Percentiles rank a stretch among this genome's conserved stretches.
Evolutionary conservation across 192 early-diverging fungal species (phyloP).

Genomic region (Umbelopsis isabellina): DNA sequence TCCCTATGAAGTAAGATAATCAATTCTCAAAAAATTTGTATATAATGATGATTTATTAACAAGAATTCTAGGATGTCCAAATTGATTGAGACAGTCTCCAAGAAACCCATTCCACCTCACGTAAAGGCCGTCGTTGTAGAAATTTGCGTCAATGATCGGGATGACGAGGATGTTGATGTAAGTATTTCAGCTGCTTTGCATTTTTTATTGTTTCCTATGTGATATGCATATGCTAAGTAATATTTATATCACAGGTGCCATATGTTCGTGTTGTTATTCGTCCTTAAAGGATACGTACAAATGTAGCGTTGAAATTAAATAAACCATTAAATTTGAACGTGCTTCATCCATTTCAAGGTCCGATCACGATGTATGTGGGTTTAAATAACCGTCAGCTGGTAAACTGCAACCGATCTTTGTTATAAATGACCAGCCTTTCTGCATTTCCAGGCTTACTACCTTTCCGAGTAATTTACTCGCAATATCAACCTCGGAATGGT

Average conservation of each 20-base stretch:
- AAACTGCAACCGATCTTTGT: neutral
- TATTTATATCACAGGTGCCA: slow-evolving; percentile 37
- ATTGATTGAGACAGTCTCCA: slow-evolving; percentile 77
- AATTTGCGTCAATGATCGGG: slow-evolving; percentile 84
- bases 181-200: neutral
- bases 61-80: slow-evolving; percentile 65
- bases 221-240: no score
- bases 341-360: no score
- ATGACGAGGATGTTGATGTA: slow-evolving; percentile 90
- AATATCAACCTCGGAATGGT: neutral
- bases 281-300: slow-evolving; percentile 22
- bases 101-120: slow-evolving; percentile 86
- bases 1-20: slow-evolving; percentile 69
- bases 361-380: no score
- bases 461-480: slow-evolving; percentile 5
- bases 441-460: slow-evolving; percentile 15
- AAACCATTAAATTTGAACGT: no score
- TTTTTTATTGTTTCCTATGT: slow-evolving; percentile 6
- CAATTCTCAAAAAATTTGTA: neutral
- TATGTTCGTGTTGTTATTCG: slow-evolving; percentile 49
- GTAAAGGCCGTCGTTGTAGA: slow-evolving; percentile 86
- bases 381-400: no score
- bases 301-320: no score
- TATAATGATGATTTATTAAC: neutral
- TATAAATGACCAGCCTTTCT: neutral